These are phyloP conservation scores for Cucumis hystrix DNA, from an alignment of 306 rosid genomes.

Conservation along the genomic window DNA sequence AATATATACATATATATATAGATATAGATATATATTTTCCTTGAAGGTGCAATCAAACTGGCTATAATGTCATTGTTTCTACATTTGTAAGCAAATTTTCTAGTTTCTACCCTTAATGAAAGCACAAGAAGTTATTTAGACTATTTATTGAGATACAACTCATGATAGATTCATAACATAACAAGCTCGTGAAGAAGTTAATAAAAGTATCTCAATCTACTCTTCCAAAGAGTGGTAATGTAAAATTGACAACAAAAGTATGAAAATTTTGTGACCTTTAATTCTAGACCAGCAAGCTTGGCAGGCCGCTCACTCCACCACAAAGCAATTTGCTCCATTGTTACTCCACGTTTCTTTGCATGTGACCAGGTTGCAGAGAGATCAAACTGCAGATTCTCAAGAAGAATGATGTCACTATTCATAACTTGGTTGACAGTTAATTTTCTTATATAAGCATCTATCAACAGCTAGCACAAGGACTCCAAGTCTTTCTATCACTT, in stretches of 20 bases:
- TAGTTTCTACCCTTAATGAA: background rate
- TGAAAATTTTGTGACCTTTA: constrained; percentile 37
- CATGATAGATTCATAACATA: background rate
- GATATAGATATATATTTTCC: no score
- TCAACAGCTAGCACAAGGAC: background rate
- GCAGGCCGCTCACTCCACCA: constrained; percentile 98
- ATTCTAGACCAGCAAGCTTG: constrained; percentile 50
- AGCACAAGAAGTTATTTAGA: background rate
- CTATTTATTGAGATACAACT: background rate
- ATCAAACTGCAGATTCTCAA: constrained; percentile 41
- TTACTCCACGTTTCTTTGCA: constrained; percentile 61
- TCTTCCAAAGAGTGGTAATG: background rate
- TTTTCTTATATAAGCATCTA: background rate
- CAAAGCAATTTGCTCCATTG: constrained; percentile 59
- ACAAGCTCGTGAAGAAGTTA: background rate
- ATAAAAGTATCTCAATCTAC: background rate
- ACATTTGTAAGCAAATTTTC: background rate
- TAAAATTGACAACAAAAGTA: background rate
- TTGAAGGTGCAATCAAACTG: background rate
- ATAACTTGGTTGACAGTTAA: background rate
- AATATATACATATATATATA: no score
- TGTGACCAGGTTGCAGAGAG: constrained; percentile 83
- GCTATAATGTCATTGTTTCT: background rate
- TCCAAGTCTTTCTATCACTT: background rate
- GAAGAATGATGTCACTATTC: background rate